Evolutionary conservation across 2,329 filamentous ascomycete species (phyloP).

Genomic region (Scytalidium lignicola): DNA sequence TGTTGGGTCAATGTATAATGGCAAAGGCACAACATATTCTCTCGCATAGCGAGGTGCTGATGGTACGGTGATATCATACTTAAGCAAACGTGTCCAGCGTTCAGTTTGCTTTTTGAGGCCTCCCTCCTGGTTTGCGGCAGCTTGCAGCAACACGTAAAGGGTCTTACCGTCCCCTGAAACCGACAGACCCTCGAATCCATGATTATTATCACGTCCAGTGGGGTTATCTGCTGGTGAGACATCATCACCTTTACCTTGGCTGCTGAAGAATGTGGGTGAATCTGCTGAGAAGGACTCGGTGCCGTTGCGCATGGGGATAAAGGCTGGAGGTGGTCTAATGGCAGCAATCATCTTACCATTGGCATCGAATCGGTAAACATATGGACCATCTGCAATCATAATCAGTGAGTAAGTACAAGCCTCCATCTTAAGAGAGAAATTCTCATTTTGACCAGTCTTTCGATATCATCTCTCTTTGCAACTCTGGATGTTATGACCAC

Average conservation of each 20-base stretch:
- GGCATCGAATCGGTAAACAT: constrained; percentile 59
- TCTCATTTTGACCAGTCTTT: no score
- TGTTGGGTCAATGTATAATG: constrained; percentile 47
- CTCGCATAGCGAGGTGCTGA: constrained; percentile 41
- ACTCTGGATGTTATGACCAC: not conserved
- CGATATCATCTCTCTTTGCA: not conserved
- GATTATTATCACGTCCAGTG: constrained; percentile 65
- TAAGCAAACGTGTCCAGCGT: constrained; percentile 55
- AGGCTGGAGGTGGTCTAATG: constrained; percentile 59
- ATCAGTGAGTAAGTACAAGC: not conserved
- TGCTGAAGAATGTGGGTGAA: constrained; percentile 55
- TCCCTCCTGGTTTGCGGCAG: constrained; percentile 58
- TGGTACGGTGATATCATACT: constrained; percentile 53
- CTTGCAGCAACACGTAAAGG: constrained; percentile 62
- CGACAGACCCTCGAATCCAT: constrained; percentile 68
- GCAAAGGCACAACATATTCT: constrained; percentile 64
- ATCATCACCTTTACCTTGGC: constrained; percentile 29
- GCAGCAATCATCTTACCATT: constrained; percentile 56
- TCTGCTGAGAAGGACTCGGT: constrained; percentile 58
- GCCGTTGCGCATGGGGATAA: constrained; percentile 59
- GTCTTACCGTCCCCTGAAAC: constrained; percentile 56
- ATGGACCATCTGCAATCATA: constrained; percentile 64
- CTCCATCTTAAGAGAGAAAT: not conserved
- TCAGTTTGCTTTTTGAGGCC: constrained; percentile 48
- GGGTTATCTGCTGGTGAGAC: constrained; percentile 52